phyloP scores from a whole-genome alignment of 495 filamentous ascomycete genomes.

The Penicillium steckii region DNA sequence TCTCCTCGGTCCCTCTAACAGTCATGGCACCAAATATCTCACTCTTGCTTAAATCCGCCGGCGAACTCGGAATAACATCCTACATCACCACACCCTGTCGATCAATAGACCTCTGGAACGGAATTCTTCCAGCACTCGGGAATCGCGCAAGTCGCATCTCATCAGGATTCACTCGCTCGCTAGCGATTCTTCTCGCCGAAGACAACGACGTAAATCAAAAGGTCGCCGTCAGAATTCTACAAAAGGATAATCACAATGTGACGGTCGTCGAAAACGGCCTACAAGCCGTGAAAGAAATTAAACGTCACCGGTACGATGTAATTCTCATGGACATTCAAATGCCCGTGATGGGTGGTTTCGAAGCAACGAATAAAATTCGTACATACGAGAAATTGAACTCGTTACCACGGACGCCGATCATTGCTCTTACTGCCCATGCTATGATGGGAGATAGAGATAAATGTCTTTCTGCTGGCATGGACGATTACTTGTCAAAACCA shows the following conservation, averaged over 20 bases:
- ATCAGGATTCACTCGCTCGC: conserved; percentile 82
- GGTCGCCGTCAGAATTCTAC: conserved; percentile 71
- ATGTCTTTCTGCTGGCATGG: conserved; percentile 75
- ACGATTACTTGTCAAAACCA: conserved; percentile 80
- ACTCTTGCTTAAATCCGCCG: conserved; percentile 81
- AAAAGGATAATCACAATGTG: conserved; percentile 71
- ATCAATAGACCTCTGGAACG: conserved; percentile 87
- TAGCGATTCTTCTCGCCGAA: conserved; percentile 84
- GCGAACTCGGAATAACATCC: conserved; percentile 87
- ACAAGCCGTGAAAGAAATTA: conserved; percentile 68
- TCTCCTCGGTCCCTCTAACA: conserved; percentile 89
- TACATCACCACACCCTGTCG: conserved; percentile 95
- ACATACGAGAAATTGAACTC: conserved; percentile 52
- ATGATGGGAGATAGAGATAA: conserved; percentile 82
- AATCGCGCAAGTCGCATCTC: conserved; percentile 78
- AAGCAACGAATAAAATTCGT: conserved; percentile 69
- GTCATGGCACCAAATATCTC: conserved; percentile 81
- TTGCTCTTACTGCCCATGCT: conserved; percentile 80
- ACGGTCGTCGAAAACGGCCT: conserved; percentile 72
- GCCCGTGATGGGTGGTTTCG: conserved; percentile 79
- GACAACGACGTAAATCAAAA: conserved; percentile 81
- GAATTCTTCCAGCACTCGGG: conserved; percentile 88
- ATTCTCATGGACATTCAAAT: conserved; percentile 89
- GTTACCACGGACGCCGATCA: conserved; percentile 61
- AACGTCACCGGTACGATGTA: conserved; percentile 59